Base-by-base conservation (phyloP, 768 basidiomycete genomes). In the Hemileccinum rubropunctum region DNA sequence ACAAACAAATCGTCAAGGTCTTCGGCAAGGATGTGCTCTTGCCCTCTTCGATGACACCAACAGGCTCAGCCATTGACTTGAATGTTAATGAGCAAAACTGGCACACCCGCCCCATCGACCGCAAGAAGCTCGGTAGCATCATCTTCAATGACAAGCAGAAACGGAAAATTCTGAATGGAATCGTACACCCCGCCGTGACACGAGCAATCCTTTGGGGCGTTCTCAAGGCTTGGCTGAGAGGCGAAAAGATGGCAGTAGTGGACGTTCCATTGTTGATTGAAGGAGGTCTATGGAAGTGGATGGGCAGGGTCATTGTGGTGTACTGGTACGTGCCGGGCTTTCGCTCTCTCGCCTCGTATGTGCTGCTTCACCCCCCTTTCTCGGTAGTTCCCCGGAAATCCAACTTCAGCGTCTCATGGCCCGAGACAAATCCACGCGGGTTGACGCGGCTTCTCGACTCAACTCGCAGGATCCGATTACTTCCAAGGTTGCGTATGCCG, bases 261-360 rank as follows among this genome's bases (percentile, higher is more conserved):
- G 97, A 98, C 66, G 89, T 97, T 6, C 97, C 97, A 28, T 70
- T 98, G 44, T 73, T 99, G 48, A 86, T 99, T 49, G 97, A 99
- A 65, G 84, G 88, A 1, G 86, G 86, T 2, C 63, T 98, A 33
- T 92, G 86, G 82, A 82, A 78, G 61, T 87, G 81, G 77, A 87
- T 94, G 39, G 93, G 85, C 4, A 77, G 79, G 53, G 83, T 98
- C 20, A 76, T 94, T 3, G 85, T 99, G 10, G 94, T 97, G 6
- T 95, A 92, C 63, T 97, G 94, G 95, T 97, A 47, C 43, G 80
- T 51, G 14, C 1, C 3, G 12, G 7, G 71, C 17, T 20, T 17
- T 42, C 23, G 23, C 21, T 15, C 35, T 23, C 42, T 32, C 37
- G 17, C 38, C 20, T 37, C 4, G 15, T 28, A 18, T 18, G 3